These are phyloP conservation scores for Cytospora leucostoma DNA, from an alignment of 2,329 filamentous ascomycete species.

Conservation along the genomic window DNA sequence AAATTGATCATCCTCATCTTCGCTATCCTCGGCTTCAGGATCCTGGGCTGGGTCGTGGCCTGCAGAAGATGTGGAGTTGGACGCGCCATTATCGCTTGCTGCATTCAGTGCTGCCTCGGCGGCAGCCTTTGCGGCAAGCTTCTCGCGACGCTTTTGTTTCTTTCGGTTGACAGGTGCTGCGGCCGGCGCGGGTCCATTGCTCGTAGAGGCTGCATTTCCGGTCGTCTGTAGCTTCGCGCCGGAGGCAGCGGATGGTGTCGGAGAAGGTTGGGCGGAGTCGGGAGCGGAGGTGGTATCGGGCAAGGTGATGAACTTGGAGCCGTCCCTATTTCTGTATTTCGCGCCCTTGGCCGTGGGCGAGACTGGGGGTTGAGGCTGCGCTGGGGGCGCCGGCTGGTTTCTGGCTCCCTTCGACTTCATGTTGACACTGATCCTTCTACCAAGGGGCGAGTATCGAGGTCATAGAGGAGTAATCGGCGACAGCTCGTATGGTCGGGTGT, in stretches of 20 bases:
- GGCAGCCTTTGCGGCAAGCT: conserved; percentile 72
- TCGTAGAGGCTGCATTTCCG: conserved; percentile 26
- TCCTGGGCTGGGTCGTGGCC: conserved; percentile 41
- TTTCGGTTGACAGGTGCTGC: conserved; percentile 74
- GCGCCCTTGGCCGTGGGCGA: conserved; percentile 55
- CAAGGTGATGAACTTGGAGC: conserved; percentile 68
- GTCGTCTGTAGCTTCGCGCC: conserved; percentile 37
- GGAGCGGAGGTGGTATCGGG: conserved; percentile 47
- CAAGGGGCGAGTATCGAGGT: conserved; percentile 14
- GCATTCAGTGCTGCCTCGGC: conserved; percentile 44
- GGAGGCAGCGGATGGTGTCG: conserved; percentile 42
- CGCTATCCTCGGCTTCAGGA: conserved; percentile 57
- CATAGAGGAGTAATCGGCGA: conserved; percentile 25
- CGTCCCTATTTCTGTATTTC: conserved; percentile 69
- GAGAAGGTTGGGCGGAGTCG: conserved; percentile 57
- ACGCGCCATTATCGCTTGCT: conserved; percentile 44
- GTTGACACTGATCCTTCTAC: conserved; percentile 12
- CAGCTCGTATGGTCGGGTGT: conserved; percentile 24
- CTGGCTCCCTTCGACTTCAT: conserved; percentile 37
- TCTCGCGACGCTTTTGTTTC: conserved; percentile 91
- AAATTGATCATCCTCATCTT: conserved; percentile 50
- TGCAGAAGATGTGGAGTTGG: conserved; percentile 38
- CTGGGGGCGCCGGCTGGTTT: conserved; percentile 33
- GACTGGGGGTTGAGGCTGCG: conserved; percentile 45
- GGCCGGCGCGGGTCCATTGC: conserved; percentile 37